A percentile compares a stretch with the other conserved stretches of the same genome.
phyloP scores from a whole-genome alignment of 805 yeast genomes.

The Starmera amethionina region DNA sequence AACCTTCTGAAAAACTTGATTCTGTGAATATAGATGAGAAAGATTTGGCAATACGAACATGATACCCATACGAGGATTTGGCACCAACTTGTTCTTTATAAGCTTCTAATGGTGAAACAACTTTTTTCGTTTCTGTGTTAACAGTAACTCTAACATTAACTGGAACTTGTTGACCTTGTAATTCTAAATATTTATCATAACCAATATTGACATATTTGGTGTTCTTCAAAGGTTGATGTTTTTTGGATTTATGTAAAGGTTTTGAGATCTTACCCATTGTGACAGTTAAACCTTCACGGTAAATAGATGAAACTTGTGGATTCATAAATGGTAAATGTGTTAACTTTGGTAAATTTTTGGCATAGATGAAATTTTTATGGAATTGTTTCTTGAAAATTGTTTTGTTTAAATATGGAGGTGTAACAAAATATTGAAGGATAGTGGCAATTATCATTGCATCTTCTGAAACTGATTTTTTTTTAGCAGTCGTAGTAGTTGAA shows the following conservation, averaged over 20 bases:
- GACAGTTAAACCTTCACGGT: slow-evolving; percentile 52
- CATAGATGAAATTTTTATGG: slow-evolving; percentile 44
- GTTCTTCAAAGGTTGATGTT: slow-evolving; percentile 37
- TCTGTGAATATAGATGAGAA: slow-evolving; percentile 66
- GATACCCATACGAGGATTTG: slow-evolving; percentile 58
- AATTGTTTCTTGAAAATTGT: slow-evolving; percentile 45
- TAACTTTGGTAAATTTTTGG: slow-evolving; percentile 60
- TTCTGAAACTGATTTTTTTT: slow-evolving; percentile 16
- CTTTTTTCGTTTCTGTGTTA: slow-evolving; percentile 46
- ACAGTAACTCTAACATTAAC: slow-evolving; percentile 75
- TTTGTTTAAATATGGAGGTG: slow-evolving; percentile 73
- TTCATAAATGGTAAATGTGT: slow-evolving; percentile 69
- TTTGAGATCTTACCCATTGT: slow-evolving; percentile 27
- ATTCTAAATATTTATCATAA: slow-evolving; percentile 43
- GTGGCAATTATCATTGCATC: slow-evolving; percentile 51
- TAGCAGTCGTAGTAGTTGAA: slow-evolving; percentile 5
- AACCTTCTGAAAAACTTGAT: slow-evolving; percentile 55
- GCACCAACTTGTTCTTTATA: slow-evolving; percentile 53
- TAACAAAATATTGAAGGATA: slow-evolving; percentile 68
- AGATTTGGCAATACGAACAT: slow-evolving; percentile 54
- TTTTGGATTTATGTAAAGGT: slow-evolving; percentile 27
- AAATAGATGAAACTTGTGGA: slow-evolving; percentile 28
- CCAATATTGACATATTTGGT: slow-evolving; percentile 81
- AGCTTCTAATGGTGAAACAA: slow-evolving; percentile 65
- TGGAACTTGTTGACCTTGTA: slow-evolving; percentile 55